phyloP scores from a whole-genome alignment of 371 early-diverging fungal species.

The Rhizomucor miehei region DNA sequence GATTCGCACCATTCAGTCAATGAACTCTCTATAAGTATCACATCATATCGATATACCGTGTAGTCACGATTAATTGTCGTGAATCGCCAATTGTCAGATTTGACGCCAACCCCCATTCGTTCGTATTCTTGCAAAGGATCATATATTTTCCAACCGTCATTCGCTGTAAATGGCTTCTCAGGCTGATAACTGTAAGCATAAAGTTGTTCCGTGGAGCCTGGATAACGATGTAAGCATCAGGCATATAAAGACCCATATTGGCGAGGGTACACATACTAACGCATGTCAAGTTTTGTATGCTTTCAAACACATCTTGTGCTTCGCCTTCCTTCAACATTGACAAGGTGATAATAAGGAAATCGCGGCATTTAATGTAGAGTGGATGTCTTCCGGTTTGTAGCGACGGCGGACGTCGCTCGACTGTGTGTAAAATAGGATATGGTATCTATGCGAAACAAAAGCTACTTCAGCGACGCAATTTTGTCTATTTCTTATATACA shows the following conservation, averaged over 20 bases:
- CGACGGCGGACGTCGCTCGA: constrained; percentile 64
- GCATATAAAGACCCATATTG: not conserved
- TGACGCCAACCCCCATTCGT: constrained; percentile 83
- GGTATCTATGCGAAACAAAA: constrained; percentile 64
- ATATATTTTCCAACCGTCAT: constrained; percentile 72
- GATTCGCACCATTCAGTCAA: not conserved
- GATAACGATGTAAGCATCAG: not conserved
- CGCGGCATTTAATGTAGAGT: constrained; percentile 69
- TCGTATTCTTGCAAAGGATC: constrained; percentile 78
- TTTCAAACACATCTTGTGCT: constrained; percentile 76
- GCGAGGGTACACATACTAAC: constrained; percentile 37
- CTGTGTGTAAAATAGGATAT: constrained; percentile 83
- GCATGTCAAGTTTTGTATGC: constrained; percentile 70
- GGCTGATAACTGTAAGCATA: constrained; percentile 81
- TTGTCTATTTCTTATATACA: not conserved
- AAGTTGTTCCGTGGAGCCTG: constrained; percentile 70
- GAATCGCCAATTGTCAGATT: constrained; percentile 74
- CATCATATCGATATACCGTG: constrained; percentile 37
- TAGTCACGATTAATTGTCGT: constrained; percentile 75
- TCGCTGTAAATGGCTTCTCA: constrained; percentile 38
- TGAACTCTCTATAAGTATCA: not conserved
- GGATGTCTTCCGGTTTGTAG: constrained; percentile 52
- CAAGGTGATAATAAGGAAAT: constrained; percentile 76
- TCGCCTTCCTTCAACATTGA: constrained; percentile 66
- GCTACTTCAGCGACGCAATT: too few species aligned